Conservation (phyloP, 2,329 filamentous ascomycete genomes). For the Verticillium longisporum region DNA sequence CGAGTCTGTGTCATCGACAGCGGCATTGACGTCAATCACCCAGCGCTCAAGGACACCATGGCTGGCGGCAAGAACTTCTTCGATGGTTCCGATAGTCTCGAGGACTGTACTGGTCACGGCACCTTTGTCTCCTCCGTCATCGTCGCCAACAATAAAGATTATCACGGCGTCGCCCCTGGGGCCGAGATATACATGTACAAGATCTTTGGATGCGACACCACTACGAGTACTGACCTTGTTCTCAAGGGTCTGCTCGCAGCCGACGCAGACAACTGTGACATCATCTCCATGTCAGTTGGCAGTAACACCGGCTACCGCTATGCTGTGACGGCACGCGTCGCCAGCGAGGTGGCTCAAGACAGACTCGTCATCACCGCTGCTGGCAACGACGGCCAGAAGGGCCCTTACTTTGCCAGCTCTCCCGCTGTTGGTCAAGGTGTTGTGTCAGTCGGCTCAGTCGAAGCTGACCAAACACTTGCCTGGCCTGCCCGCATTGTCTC, state of each 20-base stretch:
- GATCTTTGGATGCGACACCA: conserved; percentile 13
- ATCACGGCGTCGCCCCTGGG: conserved; percentile 13
- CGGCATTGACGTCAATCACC: conserved; percentile 10
- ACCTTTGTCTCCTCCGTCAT: conserved; percentile 13
- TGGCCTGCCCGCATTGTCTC: conserved; percentile 11
- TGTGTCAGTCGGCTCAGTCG: conserved; percentile 6
- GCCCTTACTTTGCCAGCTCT: conserved; percentile 5
- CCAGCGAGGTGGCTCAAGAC: conserved; percentile 6
- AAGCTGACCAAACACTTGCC: conserved; percentile 8
- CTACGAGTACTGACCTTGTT: conserved; percentile 13
- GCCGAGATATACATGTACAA: conserved; percentile 17
- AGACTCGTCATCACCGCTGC: conserved; percentile 7
- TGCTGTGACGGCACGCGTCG: conserved; percentile 5
- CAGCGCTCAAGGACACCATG: conserved; percentile 10
- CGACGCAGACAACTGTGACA: conserved; percentile 15
- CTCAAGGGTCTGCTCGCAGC: conserved; percentile 15
- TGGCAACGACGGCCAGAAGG: conserved; percentile 4
- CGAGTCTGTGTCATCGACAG: conserved; percentile 15
- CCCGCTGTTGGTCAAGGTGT: neutral
- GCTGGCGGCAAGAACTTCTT: conserved; percentile 13
- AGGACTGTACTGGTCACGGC: conserved; percentile 14
- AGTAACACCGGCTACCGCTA: conserved; percentile 10
- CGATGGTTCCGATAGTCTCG: conserved; percentile 7
- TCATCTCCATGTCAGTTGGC: conserved; percentile 13
- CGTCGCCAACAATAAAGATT: conserved; percentile 4